Conservation (phyloP, 305 asterid genomes). For the Fraxinus sp. region DNA sequence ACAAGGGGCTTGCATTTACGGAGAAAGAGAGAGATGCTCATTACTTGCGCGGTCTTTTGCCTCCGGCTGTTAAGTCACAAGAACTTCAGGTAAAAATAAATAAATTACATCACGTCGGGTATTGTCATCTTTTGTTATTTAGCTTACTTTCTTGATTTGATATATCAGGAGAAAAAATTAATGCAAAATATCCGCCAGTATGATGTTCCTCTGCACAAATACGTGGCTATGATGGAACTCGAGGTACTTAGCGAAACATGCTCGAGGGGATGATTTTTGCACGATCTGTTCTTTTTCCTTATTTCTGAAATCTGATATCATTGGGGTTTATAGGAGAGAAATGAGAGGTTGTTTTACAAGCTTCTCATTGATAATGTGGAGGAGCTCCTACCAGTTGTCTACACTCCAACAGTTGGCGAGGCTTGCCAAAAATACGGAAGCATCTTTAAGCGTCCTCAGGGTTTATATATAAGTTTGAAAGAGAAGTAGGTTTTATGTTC, state of each 20-base stretch:
- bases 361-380: conserved; percentile 80
- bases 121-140: conserved; percentile 2
- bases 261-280: neutral
- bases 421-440: conserved; percentile 77
- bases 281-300: neutral
- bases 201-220: conserved; percentile 73
- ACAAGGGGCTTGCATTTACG: conserved; percentile 87
- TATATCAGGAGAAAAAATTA: conserved; percentile 63
- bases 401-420: conserved; percentile 84
- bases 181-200: conserved; percentile 66
- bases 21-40: conserved; percentile 82
- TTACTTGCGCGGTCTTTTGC: conserved; percentile 83
- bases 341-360: conserved; percentile 83
- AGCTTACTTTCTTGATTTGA: conserved; percentile 13
- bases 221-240: conserved; percentile 82
- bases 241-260: conserved; percentile 45
- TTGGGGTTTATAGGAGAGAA: conserved; percentile 58
- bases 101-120: neutral
- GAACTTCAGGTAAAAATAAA: conserved; percentile 61
- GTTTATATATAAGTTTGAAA: conserved; percentile 74
- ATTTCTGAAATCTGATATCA: neutral
- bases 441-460: conserved; percentile 82
- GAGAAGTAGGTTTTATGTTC: conserved; percentile 54
- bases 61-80: conserved; percentile 58
- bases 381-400: conserved; percentile 83